Evolutionary conservation across 192 early-diverging fungal genomes (phyloP).

Genomic region (Pilobolus umbonatus): DNA sequence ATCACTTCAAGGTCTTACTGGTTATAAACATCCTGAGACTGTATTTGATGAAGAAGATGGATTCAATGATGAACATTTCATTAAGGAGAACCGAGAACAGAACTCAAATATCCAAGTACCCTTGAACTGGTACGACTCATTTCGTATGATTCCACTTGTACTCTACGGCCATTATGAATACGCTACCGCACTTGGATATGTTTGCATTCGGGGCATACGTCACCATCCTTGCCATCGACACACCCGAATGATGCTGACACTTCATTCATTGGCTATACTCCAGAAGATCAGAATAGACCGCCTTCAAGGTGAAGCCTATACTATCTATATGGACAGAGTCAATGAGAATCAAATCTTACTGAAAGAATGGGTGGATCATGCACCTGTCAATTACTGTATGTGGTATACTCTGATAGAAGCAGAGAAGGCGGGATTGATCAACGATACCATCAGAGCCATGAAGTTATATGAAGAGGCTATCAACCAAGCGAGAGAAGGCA

Average conservation of each 20-base stretch:
- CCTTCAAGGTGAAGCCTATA: neutral
- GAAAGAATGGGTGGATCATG: conserved; percentile 16
- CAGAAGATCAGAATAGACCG: conserved; percentile 11
- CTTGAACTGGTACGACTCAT: conserved; percentile 28
- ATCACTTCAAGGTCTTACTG: conserved; percentile 29
- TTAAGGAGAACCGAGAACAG: conserved; percentile 18
- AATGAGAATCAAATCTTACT: conserved; percentile 15
- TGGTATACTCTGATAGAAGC: conserved; percentile 31
- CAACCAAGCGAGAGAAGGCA: conserved; percentile 17
- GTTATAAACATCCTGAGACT: neutral
- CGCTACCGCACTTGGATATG: conserved; percentile 15
- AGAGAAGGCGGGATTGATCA: conserved; percentile 10
- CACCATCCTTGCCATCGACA: conserved; percentile 28
- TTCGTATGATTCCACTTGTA: conserved; percentile 25
- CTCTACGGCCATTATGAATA: conserved; percentile 28
- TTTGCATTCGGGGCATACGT: conserved; percentile 13
- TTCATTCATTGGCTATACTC: conserved; percentile 25
- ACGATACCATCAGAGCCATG: conserved; percentile 10
- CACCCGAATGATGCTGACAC: conserved; percentile 25
- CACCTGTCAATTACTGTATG: conserved; percentile 10
- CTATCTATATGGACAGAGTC: conserved; percentile 1
- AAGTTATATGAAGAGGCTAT: conserved; percentile 28
- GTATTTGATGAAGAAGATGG: conserved; percentile 33
- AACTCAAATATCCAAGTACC: conserved; percentile 22
- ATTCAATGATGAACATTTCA: conserved; percentile 27